Base-by-base conservation (phyloP, 2,329 filamentous ascomycete species). In the Pseudogymnoascus sp. region DNA sequence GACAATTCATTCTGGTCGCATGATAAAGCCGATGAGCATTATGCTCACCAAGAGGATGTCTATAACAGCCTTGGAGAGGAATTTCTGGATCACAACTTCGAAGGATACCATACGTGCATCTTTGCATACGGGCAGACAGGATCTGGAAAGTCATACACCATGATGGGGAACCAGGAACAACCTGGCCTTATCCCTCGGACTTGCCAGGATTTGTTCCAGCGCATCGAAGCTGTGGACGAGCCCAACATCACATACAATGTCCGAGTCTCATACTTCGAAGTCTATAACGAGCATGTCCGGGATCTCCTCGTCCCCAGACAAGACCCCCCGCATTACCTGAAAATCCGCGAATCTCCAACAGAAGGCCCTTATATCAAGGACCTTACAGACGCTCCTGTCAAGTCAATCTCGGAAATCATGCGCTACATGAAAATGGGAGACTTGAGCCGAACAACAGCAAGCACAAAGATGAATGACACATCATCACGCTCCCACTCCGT, bases 1-100 rank as follows among this genome's bases (percentile, higher is more conserved):
- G 94, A 99, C 79, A 96, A 92, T 73, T 97, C 92, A 0, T 99
- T 97, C 77, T 99, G 94, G 92, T 97, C 93, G 64, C 92, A 97
- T 76, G 79, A 93, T 73, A 82, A 82, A 62, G 75, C 80, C 25
- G 92, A 96, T 72, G 79, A 85, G 33, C 91, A 97, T 76, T 99
- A 97, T 73, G 92, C 94, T 3, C 84, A 88, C 65, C 94, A 99
- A 74, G 90, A 92, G 70, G 90, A 97, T 70, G 89, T 99, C 62
- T 97, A 99, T 80, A 91, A 94, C 71, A 89, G 89, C 64, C 83
- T 99, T 23, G 94, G 94, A 62, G 92, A 97, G 74, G 94, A 97
- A 72, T 97, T 99, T 69, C 83, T 99, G 66, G 94, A 99, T 75
- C 94, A 99, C 82, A 99, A 99, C 78, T 99, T 99, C 71, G 92